A percentile compares a stretch with the other conserved stretches of the same genome.
These are phyloP conservation scores for Hemisphaericaspora xylofermentans DNA, from an alignment of 1,139 yeast genomes.

Conservation along the genomic window DNA sequence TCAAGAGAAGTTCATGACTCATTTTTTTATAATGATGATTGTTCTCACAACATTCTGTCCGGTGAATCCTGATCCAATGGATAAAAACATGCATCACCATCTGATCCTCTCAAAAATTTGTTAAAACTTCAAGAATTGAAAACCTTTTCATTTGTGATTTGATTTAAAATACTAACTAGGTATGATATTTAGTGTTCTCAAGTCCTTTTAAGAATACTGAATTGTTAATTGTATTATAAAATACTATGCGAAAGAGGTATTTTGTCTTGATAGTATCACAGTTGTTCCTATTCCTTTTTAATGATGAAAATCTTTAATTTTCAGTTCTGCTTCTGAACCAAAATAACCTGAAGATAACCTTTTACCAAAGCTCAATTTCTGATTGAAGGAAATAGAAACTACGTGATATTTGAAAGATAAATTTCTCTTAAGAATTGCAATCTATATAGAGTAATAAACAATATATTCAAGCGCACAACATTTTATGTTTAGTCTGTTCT, in stretches of 20 bases:
- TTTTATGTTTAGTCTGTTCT: conserved; percentile 4
- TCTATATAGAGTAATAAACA: not conserved
- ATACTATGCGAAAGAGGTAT: no score
- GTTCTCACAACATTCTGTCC: conserved; percentile 45
- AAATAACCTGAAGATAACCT: conserved; percentile 61
- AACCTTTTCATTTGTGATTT: conserved; percentile 1
- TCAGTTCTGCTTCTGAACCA: conserved; percentile 94
- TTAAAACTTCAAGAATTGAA: conserved; percentile 9
- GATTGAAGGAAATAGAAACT: conserved; percentile 9
- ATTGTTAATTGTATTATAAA: conserved; percentile 2
- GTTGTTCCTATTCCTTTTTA: conserved; percentile 13
- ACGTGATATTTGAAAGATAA: not conserved
- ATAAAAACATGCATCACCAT: conserved; percentile 88
- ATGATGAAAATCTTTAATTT: conserved; percentile 59
- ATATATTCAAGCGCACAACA: not conserved
- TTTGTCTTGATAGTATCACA: not conserved
- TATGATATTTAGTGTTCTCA: conserved; percentile 5
- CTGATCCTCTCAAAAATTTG: conserved; percentile 42
- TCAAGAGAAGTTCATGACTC: not conserved
- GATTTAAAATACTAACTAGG: conserved; percentile 2
- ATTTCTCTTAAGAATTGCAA: not conserved
- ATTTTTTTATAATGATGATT: conserved; percentile 16
- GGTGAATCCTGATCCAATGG: conserved; percentile 69
- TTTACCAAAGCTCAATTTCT: conserved; percentile 38
- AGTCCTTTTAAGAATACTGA: conserved; percentile 5